These are phyloP conservation scores for Hysterangium stoloniferum DNA, from an alignment of 768 basidiomycete species.

Conservation along the genomic window DNA sequence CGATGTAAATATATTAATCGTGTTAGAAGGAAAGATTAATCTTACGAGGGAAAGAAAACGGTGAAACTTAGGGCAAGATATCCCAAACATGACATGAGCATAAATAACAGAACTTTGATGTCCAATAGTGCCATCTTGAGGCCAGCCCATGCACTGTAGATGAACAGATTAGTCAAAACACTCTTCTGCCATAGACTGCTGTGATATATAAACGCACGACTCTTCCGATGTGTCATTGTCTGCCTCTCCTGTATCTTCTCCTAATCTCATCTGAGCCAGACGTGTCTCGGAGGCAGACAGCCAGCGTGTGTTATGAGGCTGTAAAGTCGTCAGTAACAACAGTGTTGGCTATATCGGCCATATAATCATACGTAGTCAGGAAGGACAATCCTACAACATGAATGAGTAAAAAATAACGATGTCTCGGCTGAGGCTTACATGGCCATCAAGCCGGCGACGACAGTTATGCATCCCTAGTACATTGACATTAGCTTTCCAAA, in stretches of 20 bases:
- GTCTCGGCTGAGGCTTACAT: slow-evolving; percentile 36
- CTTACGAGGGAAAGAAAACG: slow-evolving; percentile 30
- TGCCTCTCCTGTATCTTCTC: slow-evolving; percentile 62
- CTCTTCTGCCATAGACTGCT: no score
- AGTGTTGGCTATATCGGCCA: no score
- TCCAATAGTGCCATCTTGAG: slow-evolving; percentile 16
- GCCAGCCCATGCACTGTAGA: slow-evolving; percentile 13
- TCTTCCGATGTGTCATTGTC: slow-evolving; percentile 49
- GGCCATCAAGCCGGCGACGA: slow-evolving; percentile 45
- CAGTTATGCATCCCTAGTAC: slow-evolving; percentile 61
- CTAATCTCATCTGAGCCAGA: slow-evolving; percentile 55
- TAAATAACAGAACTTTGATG: slow-evolving; percentile 15
- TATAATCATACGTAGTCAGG: slow-evolving; percentile 6
- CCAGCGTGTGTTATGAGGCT: slow-evolving; percentile 50
- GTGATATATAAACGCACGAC: no score
- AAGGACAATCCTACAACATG: not conserved
- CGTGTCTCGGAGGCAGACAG: slow-evolving; percentile 40
- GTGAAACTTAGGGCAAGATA: slow-evolving; percentile 16
- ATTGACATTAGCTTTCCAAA: no score
- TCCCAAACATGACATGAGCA: slow-evolving; percentile 15
- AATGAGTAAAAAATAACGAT: not conserved
- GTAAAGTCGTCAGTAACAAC: not conserved
- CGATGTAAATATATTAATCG: no score
- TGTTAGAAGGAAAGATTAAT: no score
- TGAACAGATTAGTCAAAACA: no score